Evolutionary conservation across 768 basidiomycete species (phyloP), one percentile per base, ranked within the genome.

Genomic region (Russula sp.): DNA sequence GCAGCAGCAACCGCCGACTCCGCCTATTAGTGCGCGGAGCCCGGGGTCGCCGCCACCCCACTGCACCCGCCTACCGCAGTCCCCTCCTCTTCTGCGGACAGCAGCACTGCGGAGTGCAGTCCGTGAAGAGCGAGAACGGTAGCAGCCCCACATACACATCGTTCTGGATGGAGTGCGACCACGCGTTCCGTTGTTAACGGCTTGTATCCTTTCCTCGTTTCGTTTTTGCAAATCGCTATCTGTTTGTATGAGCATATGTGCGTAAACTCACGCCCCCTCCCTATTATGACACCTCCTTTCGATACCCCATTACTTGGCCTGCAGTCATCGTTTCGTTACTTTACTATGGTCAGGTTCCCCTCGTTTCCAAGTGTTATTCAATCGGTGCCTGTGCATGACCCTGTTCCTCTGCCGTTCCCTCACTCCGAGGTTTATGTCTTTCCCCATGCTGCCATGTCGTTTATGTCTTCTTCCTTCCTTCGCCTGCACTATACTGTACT

Each of bases 1-100:
- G 20, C 44, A 22, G 20, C 51, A n/a, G 45, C 56, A 37, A 20
- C 51, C 45, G 27, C 27, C 57, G 62, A 63, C 57, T 22, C 62
- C 62, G 52, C 57, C 62, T 63, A 63, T 42, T 63, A 42, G 47
- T 14, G 49, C 40, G 48, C 63, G 54, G 50, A 64, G 63, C 34
- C 63, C 63, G 40, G 49, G 18, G n/a, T 32, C 39, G 37, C 44
- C 51, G 45, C 47, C 22, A 7, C 22, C 52, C 20, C 45, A 53
- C 14, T 10, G n/a, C 16, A 5, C 47, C 22, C 58, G 59, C 48
- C 18, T 55, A 4, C 58, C 39, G 39, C 63, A 27, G 31, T 59
- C 63, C 13, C 53, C 63, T 10, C 57, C 57, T 8, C 55, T 32
- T 42, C 47, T 32, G 20, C 44, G 62, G 10, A 53, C 62, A 45